These are phyloP conservation scores for Catunica adiposa DNA, from an alignment of 2,329 filamentous ascomycete genomes.

Conservation along the genomic window DNA sequence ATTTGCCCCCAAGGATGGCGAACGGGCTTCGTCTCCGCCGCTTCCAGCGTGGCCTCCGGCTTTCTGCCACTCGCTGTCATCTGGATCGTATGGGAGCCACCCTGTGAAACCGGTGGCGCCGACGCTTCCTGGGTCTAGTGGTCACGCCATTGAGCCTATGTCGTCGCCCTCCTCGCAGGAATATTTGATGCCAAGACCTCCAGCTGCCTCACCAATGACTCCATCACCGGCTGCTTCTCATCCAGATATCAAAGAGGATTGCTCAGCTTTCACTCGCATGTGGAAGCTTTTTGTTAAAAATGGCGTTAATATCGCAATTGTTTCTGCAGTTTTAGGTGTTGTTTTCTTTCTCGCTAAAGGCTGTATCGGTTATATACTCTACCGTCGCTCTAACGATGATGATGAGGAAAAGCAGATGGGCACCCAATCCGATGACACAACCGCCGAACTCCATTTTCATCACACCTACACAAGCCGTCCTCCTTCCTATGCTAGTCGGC, in stretches of 20 bases:
- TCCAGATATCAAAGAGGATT: neutral
- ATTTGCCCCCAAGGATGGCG: neutral
- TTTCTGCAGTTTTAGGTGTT: neutral
- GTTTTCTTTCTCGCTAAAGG: neutral
- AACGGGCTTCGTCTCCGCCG: neutral
- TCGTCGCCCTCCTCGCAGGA: neutral
- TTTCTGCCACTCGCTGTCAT: conserved; percentile 5
- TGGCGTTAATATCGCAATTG: neutral
- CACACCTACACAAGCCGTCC: neutral
- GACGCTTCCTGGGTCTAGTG: neutral
- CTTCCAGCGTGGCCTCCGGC: conserved; percentile 13
- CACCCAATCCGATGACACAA: neutral
- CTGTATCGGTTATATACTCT: neutral
- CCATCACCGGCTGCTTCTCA: neutral
- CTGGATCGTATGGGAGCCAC: neutral
- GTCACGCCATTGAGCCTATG: neutral
- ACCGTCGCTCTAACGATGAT: neutral
- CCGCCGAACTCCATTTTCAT: neutral
- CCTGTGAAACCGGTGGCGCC: neutral
- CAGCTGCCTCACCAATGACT: neutral
- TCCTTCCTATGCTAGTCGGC: conserved; percentile 3
- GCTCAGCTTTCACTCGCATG: neutral
- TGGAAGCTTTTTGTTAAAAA: neutral
- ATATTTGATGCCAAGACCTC: neutral
- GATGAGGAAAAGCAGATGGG: conserved; percentile 6